Evolutionary conservation across 1,284 basidiomycete genomes (phyloP).

Genomic region (Ceratobasidium sp.): DNA sequence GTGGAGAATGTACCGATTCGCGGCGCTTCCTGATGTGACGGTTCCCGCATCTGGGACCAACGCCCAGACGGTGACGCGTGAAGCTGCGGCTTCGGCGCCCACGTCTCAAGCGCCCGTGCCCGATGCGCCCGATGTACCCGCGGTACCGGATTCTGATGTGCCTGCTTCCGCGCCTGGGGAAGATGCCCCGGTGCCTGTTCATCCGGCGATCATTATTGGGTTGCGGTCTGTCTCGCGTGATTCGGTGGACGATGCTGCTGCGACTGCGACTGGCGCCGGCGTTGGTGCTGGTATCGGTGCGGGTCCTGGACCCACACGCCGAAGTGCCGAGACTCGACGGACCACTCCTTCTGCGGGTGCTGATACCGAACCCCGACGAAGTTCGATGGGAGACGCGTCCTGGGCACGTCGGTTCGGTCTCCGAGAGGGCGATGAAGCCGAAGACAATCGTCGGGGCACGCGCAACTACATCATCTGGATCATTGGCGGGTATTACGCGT

Average conservation of each 20-base stretch:
- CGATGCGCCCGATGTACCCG: slow-evolving; percentile 17
- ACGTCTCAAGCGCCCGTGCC: not conserved
- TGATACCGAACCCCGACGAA: not conserved
- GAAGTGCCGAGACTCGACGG: not conserved
- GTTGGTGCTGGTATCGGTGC: not conserved
- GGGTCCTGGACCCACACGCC: not conserved
- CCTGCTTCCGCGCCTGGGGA: not conserved
- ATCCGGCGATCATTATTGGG: slow-evolving; percentile 34
- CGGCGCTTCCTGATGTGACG: slow-evolving; percentile 47
- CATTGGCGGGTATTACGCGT: slow-evolving; percentile 78
- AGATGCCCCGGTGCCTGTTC: slow-evolving; percentile 12
- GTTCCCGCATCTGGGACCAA: slow-evolving; percentile 36
- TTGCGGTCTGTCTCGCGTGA: slow-evolving; percentile 27
- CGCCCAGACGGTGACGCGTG: slow-evolving; percentile 34
- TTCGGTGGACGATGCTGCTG: slow-evolving; percentile 10
- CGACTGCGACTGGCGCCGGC: not conserved
- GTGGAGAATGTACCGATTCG: slow-evolving; percentile 81
- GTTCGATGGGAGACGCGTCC: slow-evolving; percentile 11
- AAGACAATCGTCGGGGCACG: slow-evolving; percentile 25
- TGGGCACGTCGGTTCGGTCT: slow-evolving; percentile 3
- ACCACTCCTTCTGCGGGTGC: not conserved
- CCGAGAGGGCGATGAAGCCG: not conserved
- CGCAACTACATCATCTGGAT: slow-evolving; percentile 44
- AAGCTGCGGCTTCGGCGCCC: slow-evolving; percentile 38
- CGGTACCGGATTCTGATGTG: too few species aligned